Evolutionary conservation across 164 flowering plant species (phyloP).

Genomic region (Vitis rupestris): DNA sequence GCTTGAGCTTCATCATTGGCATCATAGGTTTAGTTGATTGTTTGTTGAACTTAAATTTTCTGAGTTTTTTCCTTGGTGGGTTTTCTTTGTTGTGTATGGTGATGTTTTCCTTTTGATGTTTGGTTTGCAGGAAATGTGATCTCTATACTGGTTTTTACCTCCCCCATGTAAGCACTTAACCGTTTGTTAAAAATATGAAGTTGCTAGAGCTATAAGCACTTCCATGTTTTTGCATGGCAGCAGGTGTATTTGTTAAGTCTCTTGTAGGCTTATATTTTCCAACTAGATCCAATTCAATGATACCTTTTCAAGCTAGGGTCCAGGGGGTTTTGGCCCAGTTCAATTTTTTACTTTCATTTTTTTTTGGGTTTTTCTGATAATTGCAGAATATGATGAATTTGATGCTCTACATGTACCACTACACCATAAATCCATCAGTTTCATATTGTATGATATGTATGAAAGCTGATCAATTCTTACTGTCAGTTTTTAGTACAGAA

Average conservation of each 20-base stretch:
- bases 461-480: no score
- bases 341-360: background rate
- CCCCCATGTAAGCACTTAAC: constrained; percentile 63
- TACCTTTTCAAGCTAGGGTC: no score
- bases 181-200: background rate
- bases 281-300: background rate
- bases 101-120: background rate
- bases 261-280: background rate
- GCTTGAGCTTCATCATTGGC: constrained; percentile 55
- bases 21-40: constrained; percentile 39
- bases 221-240: background rate
- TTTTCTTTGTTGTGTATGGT: background rate
- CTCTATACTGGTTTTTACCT: constrained; percentile 59
- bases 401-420: no score
- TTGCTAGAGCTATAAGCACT: no score
- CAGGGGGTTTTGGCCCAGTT: background rate
- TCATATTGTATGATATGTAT: no score
- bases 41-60: background rate
- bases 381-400: no score
- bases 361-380: constrained; percentile 19
- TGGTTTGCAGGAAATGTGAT: constrained; percentile 57
- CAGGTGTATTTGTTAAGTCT: background rate
- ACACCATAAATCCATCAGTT: no score
- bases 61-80: background rate
- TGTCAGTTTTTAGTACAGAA: no score